Conservation (phyloP, 768 basidiomycete genomes). For the Saitozyma sp. region DNA sequence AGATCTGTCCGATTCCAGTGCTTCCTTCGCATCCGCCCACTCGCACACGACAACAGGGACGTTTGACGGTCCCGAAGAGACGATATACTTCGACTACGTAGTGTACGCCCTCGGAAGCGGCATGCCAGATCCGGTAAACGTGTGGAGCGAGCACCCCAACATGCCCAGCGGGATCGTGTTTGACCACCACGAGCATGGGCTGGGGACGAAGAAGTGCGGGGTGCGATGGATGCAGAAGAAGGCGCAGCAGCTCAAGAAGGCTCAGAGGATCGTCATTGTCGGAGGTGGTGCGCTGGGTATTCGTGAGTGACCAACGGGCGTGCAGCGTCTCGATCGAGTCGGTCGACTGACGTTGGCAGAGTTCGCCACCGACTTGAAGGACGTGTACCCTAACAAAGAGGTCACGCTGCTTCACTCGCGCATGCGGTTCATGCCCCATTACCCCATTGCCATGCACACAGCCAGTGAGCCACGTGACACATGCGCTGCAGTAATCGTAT, state of each 20-base stretch:
- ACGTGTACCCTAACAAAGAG: slow-evolving; percentile 48
- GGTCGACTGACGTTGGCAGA: slow-evolving; percentile 22
- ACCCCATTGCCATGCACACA: slow-evolving; percentile 50
- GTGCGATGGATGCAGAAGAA: slow-evolving; percentile 47
- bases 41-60: slow-evolving; percentile 3
- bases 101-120: slow-evolving; percentile 50
- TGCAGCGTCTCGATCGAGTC: no score
- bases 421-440: slow-evolving; percentile 50
- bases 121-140: slow-evolving; percentile 49
- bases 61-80: slow-evolving; percentile 39
- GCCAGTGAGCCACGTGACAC: slow-evolving; percentile 26
- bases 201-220: slow-evolving; percentile 49
- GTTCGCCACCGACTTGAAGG: slow-evolving; percentile 53
- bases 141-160: slow-evolving; percentile 37
- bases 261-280: slow-evolving; percentile 51
- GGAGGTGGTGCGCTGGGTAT: slow-evolving; percentile 55
- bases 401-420: slow-evolving; percentile 54
- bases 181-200: slow-evolving; percentile 15
- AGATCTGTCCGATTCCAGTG: not conserved
- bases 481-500: not conserved
- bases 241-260: slow-evolving; percentile 39
- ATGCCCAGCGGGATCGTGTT: slow-evolving; percentile 14
- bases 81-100: slow-evolving; percentile 46
- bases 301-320: slow-evolving; percentile 28
- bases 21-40: slow-evolving; percentile 3